Conservation (phyloP, 169 alveolate genomes). For the Nephromyces sp. region DNA sequence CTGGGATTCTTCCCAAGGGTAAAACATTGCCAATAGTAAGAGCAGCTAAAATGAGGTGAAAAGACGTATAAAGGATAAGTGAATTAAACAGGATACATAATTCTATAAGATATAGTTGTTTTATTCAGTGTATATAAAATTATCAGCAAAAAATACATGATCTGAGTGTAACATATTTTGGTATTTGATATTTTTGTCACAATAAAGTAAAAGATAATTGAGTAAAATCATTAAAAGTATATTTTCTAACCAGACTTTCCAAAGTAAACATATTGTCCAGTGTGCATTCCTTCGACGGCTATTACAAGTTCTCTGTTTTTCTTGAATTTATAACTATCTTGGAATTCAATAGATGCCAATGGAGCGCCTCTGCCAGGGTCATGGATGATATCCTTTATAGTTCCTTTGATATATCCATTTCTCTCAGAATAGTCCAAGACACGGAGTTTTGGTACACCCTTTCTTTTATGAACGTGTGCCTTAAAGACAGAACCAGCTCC, state of each 20-base stretch:
- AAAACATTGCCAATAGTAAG: constrained; percentile 92
- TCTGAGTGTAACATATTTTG: neutral
- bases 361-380: constrained; percentile 99
- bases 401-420: constrained; percentile 80
- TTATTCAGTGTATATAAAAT: neutral
- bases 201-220: neutral
- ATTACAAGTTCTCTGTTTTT: constrained; percentile 86
- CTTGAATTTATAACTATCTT: constrained; percentile 91
- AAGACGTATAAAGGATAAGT: too few species aligned
- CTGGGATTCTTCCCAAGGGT: constrained; percentile 94
- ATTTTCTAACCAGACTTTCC: constrained; percentile 60
- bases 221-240: neutral
- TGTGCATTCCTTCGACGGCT: constrained; percentile 96
- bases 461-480: constrained; percentile 83
- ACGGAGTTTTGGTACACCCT: constrained; percentile 92
- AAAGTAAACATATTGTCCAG: constrained; percentile 96
- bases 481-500: constrained; percentile 90
- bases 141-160: neutral
- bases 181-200: neutral
- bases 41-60: constrained; percentile 50
- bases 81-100: too few species aligned
- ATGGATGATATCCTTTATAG: constrained; percentile 90
- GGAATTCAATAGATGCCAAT: constrained; percentile 86
- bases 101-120: too few species aligned
- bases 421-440: constrained; percentile 86